A percentile compares a stretch with the other conserved stretches of the same genome.
Conservation (phyloP, 495 filamentous ascomycete genomes). For the Glonium stellatum region DNA sequence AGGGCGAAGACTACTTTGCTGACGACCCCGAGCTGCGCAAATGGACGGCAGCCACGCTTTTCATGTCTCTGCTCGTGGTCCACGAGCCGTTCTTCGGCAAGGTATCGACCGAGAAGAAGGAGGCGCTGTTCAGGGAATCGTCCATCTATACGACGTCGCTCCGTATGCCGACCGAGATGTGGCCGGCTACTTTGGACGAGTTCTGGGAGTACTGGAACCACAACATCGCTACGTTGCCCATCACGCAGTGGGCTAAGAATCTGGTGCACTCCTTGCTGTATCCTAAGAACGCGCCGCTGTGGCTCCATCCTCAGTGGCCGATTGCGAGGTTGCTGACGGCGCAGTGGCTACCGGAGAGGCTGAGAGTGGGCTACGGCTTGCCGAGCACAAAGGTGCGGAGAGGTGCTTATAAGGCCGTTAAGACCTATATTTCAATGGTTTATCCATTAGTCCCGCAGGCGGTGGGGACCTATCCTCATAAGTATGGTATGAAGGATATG, state of each 20-base stretch:
- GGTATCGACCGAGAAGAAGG: neutral
- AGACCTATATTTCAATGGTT: no score
- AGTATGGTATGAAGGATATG: no score
- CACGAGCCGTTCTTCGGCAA: neutral
- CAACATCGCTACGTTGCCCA: neutral
- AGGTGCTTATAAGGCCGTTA: no score
- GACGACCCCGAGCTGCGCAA: neutral
- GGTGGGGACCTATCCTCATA: no score
- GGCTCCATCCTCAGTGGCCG: no score
- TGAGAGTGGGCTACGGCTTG: no score
- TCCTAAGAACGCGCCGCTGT: neutral
- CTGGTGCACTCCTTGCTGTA: neutral
- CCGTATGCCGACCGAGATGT: slow-evolving; percentile 5
- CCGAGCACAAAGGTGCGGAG: no score
- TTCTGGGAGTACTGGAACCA: neutral
- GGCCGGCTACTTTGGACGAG: neutral
- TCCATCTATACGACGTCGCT: neutral
- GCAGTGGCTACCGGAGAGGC: no score
- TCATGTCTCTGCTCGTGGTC: neutral
- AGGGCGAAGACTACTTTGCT: neutral
- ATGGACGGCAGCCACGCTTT: neutral
- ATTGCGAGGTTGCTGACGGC: no score
- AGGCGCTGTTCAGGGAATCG: neutral
- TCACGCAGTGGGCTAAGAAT: neutral
- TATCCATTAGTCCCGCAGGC: no score